A percentile compares a stretch with the other conserved stretches of the same genome.
Evolutionary conservation across 2,329 filamentous ascomycete species (phyloP).

Genomic region (Karstenula rhodostoma): DNA sequence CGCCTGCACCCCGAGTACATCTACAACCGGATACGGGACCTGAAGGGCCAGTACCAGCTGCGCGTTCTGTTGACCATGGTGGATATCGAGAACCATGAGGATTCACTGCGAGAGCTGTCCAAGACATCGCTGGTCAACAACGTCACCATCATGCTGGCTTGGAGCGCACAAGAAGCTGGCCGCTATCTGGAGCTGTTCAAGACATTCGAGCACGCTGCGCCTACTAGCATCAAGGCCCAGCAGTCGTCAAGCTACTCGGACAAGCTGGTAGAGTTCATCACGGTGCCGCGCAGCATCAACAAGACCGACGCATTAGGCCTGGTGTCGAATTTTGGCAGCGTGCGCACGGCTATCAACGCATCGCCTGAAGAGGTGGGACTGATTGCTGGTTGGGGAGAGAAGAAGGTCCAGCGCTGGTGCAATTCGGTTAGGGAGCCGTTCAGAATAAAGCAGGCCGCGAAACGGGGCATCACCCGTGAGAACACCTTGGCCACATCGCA

Average conservation of each 20-base stretch:
- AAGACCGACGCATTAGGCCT: conserved; percentile 92
- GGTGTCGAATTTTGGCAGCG: conserved; percentile 89
- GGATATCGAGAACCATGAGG: conserved; percentile 94
- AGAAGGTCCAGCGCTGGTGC: conserved; percentile 90
- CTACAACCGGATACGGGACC: conserved; percentile 85
- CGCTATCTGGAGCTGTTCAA: conserved; percentile 96
- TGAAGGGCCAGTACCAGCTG: conserved; percentile 86
- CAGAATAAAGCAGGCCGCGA: conserved; percentile 75
- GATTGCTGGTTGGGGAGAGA: conserved; percentile 93
- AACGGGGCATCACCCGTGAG: conserved; percentile 53
- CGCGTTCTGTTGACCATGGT: conserved; percentile 90
- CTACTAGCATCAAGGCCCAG: conserved; percentile 81
- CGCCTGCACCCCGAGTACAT: conserved; percentile 97
- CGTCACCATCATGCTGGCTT: conserved; percentile 89
- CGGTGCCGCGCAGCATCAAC: conserved; percentile 86
- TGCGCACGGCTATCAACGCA: conserved; percentile 87
- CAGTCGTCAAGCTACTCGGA: conserved; percentile 86
- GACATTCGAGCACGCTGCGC: conserved; percentile 86
- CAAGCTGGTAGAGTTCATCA: conserved; percentile 90
- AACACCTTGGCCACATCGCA: conserved; percentile 30
- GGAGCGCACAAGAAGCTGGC: conserved; percentile 92
- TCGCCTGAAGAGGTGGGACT: conserved; percentile 82
- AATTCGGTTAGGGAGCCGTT: conserved; percentile 86
- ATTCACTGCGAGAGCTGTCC: conserved; percentile 84
- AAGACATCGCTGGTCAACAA: conserved; percentile 95